Evolutionary conservation across 2,329 filamentous ascomycete genomes (phyloP), one percentile per base, ranked within the genome.

Genomic region (Aureobasidium pullulans): DNA sequence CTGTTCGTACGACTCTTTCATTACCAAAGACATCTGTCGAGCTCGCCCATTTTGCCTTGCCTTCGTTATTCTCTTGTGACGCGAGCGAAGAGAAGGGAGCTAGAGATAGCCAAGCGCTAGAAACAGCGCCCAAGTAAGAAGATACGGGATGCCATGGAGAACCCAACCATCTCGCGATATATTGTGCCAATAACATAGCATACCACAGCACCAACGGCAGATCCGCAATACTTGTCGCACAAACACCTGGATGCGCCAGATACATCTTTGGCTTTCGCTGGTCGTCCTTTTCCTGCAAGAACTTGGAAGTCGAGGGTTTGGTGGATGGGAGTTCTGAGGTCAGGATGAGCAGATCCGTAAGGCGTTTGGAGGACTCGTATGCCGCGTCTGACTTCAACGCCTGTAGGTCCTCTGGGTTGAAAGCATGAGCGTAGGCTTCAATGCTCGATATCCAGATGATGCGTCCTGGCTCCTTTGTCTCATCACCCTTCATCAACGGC

Each of bases 361-460:
- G 77, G 23, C 91, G 85, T 76, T 99, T 97, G 60, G 85, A 86
- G 62, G 85, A 86, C 73, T 97, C 92, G 75, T 99, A 99, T 1
- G 92, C 83, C 2, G 77, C 77, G 0, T 70, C 66, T 1, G 81
- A 81, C 13, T 73, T 72, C 57, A 95, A 72, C 44, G 84, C 87
- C 73, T 99, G 92, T 31, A 96, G 77, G 73, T 99, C 94, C 44
- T 84, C 76, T 7, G 82, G 66, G 43, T 83, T 73, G 63, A 96
- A 84, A 1, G 75, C 67, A 15, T 80, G 73, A 6, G 72, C 70
- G 54, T 80, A 77, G 1, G 87, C 85, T 68, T 96, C 92, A 50
- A 96, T 76, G 67, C 88, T 95, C 63, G 87, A 89, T 9, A 91
- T 84, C 92, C 93, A 97, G 63, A 97, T 82, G 56, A 99, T 81